phyloP scores from a whole-genome alignment of 1,284 basidiomycete species.

The Ceratobasidium sp. region DNA sequence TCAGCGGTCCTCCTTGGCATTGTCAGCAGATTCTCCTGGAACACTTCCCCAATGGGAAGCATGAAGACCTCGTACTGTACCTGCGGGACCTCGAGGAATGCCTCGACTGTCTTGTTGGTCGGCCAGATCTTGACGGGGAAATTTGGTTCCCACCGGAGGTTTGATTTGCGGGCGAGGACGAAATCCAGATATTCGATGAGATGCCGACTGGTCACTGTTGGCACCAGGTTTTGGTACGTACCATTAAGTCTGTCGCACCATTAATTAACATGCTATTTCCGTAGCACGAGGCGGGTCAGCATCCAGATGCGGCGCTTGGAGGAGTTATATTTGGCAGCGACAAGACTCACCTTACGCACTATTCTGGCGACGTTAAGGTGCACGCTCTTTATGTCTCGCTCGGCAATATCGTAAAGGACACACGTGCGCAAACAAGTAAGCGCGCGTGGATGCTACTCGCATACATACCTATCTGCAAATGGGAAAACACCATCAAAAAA shows the following conservation, averaged over 20 bases:
- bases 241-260: neutral
- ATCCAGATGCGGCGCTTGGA: slow-evolving; percentile 5
- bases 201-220: slow-evolving; percentile 10
- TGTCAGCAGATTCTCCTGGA: neutral
- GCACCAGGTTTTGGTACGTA: slow-evolving; percentile 6
- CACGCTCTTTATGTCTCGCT: slow-evolving; percentile 55
- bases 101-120: neutral
- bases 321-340: slow-evolving; percentile 46
- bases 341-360: slow-evolving; percentile 49
- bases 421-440: slow-evolving; percentile 49
- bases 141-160: neutral
- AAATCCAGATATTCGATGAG: slow-evolving; percentile 3
- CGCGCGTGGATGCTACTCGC: slow-evolving; percentile 38
- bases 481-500: slow-evolving; percentile 6
- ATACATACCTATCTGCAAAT: slow-evolving; percentile 46
- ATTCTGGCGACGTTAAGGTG: slow-evolving; percentile 49
- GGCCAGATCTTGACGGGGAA: slow-evolving; percentile 7
- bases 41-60: neutral
- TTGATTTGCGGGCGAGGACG: neutral
- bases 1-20: neutral
- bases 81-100: neutral
- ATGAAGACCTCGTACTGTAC: neutral
- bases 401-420: slow-evolving; percentile 58
- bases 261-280: no score
- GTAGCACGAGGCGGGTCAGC: neutral